A percentile compares a stretch with the other conserved stretches of the same genome.
phyloP scores from a whole-genome alignment of 2,329 filamentous ascomycete genomes.

The Parafenestella ontariensis region DNA sequence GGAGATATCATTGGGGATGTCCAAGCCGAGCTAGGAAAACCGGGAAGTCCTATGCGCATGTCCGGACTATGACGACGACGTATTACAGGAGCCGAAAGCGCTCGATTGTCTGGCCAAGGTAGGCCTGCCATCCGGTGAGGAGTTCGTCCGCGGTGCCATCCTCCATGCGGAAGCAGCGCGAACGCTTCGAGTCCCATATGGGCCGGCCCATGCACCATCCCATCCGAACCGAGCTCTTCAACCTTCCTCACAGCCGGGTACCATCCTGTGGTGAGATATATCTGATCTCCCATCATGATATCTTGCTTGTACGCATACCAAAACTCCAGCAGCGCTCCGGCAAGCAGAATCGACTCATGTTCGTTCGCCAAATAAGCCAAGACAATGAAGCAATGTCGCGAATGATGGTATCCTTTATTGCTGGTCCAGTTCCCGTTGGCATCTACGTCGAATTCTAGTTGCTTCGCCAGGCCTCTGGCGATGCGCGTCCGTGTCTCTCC shows the following conservation, averaged over 20 bases:
- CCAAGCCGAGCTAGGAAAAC: background rate
- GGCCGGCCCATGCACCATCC: background rate
- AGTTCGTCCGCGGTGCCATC: background rate
- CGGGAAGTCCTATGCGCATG: background rate
- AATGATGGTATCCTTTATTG: background rate
- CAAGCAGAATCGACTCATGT: background rate
- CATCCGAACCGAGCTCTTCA: background rate
- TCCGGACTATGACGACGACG: conserved; percentile 3
- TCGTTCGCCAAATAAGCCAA: background rate
- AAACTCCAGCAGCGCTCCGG: background rate
- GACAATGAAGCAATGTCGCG: background rate
- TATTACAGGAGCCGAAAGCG: background rate
- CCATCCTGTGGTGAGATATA: background rate
- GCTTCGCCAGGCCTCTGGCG: background rate
- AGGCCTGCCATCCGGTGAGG: background rate
- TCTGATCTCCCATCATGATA: background rate
- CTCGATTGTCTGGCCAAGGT: background rate
- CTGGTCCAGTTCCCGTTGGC: background rate
- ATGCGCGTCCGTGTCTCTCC: background rate
- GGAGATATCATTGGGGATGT: conserved; percentile 1
- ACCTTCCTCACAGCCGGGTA: background rate
- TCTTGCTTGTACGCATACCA: background rate
- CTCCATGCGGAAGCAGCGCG: background rate
- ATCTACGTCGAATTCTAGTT: background rate
- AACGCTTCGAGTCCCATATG: background rate